phyloP scores from a whole-genome alignment of 768 basidiomycete genomes.

The Termitomyces sp. region DNA sequence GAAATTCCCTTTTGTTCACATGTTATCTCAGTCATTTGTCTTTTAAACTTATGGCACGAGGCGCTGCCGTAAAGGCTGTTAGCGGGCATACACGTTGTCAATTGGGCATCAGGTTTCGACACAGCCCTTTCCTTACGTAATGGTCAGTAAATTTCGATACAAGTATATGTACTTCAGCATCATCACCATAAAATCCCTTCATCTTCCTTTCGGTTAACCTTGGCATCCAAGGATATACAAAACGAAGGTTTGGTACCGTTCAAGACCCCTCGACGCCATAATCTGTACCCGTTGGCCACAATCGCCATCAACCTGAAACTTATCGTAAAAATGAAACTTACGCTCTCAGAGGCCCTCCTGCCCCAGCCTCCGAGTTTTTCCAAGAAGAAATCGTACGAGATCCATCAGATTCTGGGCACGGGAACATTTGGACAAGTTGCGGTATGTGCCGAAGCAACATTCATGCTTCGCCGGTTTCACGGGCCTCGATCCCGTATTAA shows the following conservation, averaged over 20 bases:
- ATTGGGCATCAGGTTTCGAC: not conserved
- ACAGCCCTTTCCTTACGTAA: not conserved
- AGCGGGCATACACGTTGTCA: not conserved
- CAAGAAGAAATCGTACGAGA: constrained; percentile 81
- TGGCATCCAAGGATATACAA: not conserved
- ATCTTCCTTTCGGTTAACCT: not conserved
- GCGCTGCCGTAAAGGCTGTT: not conserved
- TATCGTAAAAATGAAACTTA: constrained; percentile 32
- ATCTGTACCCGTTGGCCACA: not conserved
- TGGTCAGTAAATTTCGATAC: not conserved
- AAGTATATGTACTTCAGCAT: not conserved
- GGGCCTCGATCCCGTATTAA: not conserved
- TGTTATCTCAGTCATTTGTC: not conserved
- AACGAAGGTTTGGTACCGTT: not conserved
- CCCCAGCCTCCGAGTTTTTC: constrained; percentile 81
- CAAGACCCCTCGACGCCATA: not conserved
- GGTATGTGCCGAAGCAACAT: constrained; percentile 30
- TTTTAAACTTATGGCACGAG: not conserved
- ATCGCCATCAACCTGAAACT: not conserved
- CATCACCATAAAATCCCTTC: not conserved
- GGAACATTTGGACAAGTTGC: constrained; percentile 93
- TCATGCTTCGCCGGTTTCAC: not conserved
- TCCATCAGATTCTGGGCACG: constrained; percentile 67
- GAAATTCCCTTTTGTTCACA: not conserved
- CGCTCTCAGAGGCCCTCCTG: constrained; percentile 55